Evolutionary conservation across 805 yeast genomes (phyloP).

Genomic region (Wickerhamiella nectarea): DNA sequence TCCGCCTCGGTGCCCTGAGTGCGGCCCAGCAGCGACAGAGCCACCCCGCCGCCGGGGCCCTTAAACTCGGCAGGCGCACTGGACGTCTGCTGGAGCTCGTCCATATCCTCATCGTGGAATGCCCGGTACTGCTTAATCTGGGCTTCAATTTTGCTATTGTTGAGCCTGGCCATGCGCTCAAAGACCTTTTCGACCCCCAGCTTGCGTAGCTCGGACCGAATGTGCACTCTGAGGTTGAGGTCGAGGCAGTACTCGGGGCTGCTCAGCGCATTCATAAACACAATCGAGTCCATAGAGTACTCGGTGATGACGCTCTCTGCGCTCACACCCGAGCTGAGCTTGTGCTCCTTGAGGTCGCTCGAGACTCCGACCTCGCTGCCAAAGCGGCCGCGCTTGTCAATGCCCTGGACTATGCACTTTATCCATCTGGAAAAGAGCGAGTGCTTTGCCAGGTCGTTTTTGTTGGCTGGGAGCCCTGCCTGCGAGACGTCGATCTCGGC

Average conservation of each 20-base stretch:
- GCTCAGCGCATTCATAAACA: slow-evolving; percentile 50
- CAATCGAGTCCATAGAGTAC: slow-evolving; percentile 55
- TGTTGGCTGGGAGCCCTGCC: slow-evolving; percentile 21
- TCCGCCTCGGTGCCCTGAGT: slow-evolving; percentile 46
- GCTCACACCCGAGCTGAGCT: slow-evolving; percentile 29
- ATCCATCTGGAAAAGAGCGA: slow-evolving; percentile 63
- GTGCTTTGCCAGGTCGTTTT: not conserved
- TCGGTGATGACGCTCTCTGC: slow-evolving; percentile 55
- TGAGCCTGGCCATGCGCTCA: slow-evolving; percentile 37
- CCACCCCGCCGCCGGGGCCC: slow-evolving; percentile 31
- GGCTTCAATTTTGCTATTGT: slow-evolving; percentile 46
- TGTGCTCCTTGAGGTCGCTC: slow-evolving; percentile 45
- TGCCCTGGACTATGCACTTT: slow-evolving; percentile 44
- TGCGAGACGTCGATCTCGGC: slow-evolving; percentile 8
- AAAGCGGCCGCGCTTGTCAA: slow-evolving; percentile 77
- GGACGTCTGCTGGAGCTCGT: slow-evolving; percentile 32
- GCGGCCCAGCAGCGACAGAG: slow-evolving; percentile 55
- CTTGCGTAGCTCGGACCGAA: slow-evolving; percentile 47
- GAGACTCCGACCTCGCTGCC: slow-evolving; percentile 90
- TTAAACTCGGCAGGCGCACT: no score
- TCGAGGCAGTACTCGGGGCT: slow-evolving; percentile 21
- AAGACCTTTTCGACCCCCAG: slow-evolving; percentile 44
- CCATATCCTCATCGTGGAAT: slow-evolving; percentile 31
- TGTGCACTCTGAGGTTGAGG: slow-evolving; percentile 33
- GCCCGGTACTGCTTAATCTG: slow-evolving; percentile 52